Evolutionary conservation across 805 yeast species (phyloP), one percentile per base, ranked within the genome.

Genomic region (Kuraishia hungarica): DNA sequence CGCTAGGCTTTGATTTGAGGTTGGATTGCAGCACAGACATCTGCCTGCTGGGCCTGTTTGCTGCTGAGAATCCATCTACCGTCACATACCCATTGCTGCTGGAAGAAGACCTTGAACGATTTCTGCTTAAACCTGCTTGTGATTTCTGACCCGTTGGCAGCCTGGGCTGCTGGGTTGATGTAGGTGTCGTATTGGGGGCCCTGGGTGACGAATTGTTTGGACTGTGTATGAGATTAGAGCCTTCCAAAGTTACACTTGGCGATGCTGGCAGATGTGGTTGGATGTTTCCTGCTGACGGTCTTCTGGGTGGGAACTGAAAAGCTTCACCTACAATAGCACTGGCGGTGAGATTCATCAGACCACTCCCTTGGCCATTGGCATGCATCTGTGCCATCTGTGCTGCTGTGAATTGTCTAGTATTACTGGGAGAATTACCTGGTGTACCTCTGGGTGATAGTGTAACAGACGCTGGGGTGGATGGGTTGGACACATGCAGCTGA

Each of bases 1-100:
- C 71, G 5, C 69, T 67, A 52, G 64, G 61, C 53, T 65, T 70
- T 1, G 69, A 63, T 29, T 68, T 66, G 39, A 70, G 56, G 51
- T 71, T 70, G 21, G 66, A 62, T 24, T 64, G 62, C 49, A 70
- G 57, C 19, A 70, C 65, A 1, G 69, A 61, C 7, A 64, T 57
- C 53, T 67, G 71, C 2, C 55, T 58, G 24, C 55, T 56, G 19
- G 60, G 60, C 47, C 58, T 54, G n/a, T 57, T 35, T 35, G 43
- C 43, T 13, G 43, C 43, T 56, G 49, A 50, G 50, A 10, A 46
- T 29, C 20, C 26, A 48, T 15, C 55, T 24, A 7, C 53, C 35
- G 43, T 35, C n/a, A 35, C 43, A 15, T 35, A 35, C n/a, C 43
- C 35, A 50, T 46, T 35, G 68, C 68, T 50, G 67, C 58, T 8